A percentile compares a stretch with the other conserved stretches of the same genome.
phyloP scores from a whole-genome alignment of 192 early-diverging fungal species.

The Backusella circina region DNA sequence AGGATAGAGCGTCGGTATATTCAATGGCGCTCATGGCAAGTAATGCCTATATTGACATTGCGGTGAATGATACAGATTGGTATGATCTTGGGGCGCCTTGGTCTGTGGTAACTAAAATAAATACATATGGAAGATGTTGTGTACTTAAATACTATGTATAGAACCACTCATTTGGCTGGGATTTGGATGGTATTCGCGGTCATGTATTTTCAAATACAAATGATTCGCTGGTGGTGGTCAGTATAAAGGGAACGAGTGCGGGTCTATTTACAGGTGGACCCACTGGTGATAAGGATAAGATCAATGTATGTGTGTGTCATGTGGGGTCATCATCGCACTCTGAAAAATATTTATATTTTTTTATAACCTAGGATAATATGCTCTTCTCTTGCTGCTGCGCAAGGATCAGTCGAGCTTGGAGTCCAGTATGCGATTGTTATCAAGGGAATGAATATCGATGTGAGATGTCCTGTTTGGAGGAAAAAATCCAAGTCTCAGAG shows the following conservation, averaged over 20 bases:
- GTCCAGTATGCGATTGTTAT: slow-evolving; percentile 84
- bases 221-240: slow-evolving; percentile 62
- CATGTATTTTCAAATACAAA: slow-evolving; percentile 68
- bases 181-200: slow-evolving; percentile 59
- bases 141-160: not conserved
- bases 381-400: slow-evolving; percentile 98
- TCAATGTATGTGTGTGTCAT: slow-evolving; percentile 45
- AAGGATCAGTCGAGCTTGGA: slow-evolving; percentile 80
- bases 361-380: slow-evolving; percentile 71
- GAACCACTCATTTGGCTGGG: slow-evolving; percentile 52
- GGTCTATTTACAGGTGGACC: slow-evolving; percentile 60
- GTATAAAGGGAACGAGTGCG: slow-evolving; percentile 71
- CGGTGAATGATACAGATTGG: slow-evolving; percentile 53
- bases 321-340: too few relatives aligned
- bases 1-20: slow-evolving; percentile 67
- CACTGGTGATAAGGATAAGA: slow-evolving; percentile 69
- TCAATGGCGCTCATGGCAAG: slow-evolving; percentile 77
- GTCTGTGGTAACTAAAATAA: slow-evolving; percentile 53
- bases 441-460: slow-evolving; percentile 49
- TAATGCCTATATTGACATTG: slow-evolving; percentile 77
- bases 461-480: slow-evolving; percentile 56
- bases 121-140: not conserved
- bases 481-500: slow-evolving; percentile 53
- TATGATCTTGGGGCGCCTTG: slow-evolving; percentile 65
- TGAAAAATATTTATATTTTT: not conserved